Evolutionary conservation across 345 rosid species (phyloP), one percentile per base, ranked within the genome.

Genomic region (Lepidium africanum): DNA sequence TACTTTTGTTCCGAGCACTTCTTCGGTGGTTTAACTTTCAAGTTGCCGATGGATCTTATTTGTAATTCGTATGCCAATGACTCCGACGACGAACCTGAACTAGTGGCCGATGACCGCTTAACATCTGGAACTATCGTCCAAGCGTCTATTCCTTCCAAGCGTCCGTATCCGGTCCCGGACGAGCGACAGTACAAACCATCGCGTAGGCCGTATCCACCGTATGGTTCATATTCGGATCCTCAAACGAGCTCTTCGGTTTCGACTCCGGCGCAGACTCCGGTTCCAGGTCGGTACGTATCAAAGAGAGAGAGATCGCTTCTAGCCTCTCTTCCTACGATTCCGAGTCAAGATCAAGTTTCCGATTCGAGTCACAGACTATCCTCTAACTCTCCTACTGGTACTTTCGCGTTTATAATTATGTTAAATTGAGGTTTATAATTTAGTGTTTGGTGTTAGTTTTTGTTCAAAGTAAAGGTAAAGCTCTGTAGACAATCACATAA

Each of bases 201-300:
- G 0, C 71, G 55, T 21, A 9, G 47, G 16, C 74, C 59, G 7
- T 43, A 45, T 51, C 64, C 56, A 37, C 76, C 51, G 1, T 46
- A 35, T n/a, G 5, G 17, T 51, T 42, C 55, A 8, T 12, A 36
- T 14, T 19, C 36, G 6, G 65, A 13, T 54, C 53, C 49, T 72
- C 77, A 46, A 65, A 55, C 36, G 3, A 87, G 77, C 77, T 73
- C 83, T 71, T 72, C 82, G 3, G 84, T 83, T 76, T 55, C 84
- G 3, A 84, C 80, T 50, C 80, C 83, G 67, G 43, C 79, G 43
- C 73, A 83, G 1, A 87, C 78, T 50, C 72, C 83, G 1, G 88
- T 86, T 47, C 81, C 86, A 12, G 96, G 92, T 0, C 76, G 95
- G 63, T 86, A 87, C 72, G 47, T 93, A 16, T 88, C 91, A 15